phyloP scores from a whole-genome alignment of 169 alveolate species.

The Theileria parva region DNA sequence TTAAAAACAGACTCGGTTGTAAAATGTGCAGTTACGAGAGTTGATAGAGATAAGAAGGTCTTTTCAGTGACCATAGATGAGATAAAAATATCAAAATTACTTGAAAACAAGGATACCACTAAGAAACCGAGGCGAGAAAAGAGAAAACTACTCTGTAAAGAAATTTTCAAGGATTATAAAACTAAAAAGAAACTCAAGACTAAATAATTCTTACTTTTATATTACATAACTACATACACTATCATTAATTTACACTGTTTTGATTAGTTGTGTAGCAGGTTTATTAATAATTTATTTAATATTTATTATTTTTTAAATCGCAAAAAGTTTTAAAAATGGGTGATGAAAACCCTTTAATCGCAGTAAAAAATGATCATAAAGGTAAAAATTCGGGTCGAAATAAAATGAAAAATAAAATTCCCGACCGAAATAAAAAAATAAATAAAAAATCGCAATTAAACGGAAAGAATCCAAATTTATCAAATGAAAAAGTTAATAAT shows the following conservation, averaged over 20 bases:
- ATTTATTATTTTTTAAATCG: not conserved
- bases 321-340: not conserved
- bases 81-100: slow-evolving; percentile 20
- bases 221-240: not conserved
- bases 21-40: slow-evolving; percentile 36
- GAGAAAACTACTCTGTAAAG: slow-evolving; percentile 55
- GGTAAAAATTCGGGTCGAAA: not conserved
- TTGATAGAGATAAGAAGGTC: slow-evolving; percentile 27
- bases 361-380: not conserved
- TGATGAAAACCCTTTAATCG: not conserved
- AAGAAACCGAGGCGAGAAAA: slow-evolving; percentile 15
- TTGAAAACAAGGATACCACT: slow-evolving; percentile 10
- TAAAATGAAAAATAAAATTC: not conserved
- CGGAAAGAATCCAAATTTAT: not conserved
- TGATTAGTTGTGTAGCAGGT: not conserved
- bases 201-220: not conserved
- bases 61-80: slow-evolving; percentile 50
- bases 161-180: slow-evolving; percentile 44
- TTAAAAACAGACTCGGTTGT: slow-evolving; percentile 49
- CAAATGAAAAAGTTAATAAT: not conserved
- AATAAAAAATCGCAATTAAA: slow-evolving; percentile 1
- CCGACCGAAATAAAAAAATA: not conserved
- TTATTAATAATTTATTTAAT: not conserved
- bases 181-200: slow-evolving; percentile 22
- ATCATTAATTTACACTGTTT: not conserved